phyloP scores from a whole-genome alignment of 495 filamentous ascomycete genomes.

The Daldinia vernicosa region DNA sequence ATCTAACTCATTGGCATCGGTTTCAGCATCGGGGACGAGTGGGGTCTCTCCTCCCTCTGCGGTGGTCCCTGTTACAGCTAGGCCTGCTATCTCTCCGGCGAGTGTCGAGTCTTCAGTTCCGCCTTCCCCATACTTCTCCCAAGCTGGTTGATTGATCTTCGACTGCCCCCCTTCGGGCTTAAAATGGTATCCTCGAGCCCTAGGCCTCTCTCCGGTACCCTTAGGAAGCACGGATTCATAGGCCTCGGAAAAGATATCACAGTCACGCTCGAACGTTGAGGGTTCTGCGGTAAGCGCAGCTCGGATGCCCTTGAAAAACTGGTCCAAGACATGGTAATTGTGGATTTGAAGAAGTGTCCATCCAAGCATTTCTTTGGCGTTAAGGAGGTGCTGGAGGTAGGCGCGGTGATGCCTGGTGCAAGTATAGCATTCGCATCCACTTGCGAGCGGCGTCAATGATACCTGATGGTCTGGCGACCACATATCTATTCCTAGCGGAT shows the following conservation, averaged over 20 bases:
- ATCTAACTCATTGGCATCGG: conserved; percentile 63
- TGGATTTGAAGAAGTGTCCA: conserved; percentile 94
- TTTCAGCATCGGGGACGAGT: conserved; percentile 58
- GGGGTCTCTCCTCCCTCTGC: conserved; percentile 47
- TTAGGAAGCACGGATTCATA: conserved; percentile 77
- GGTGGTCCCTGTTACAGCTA: conserved; percentile 36
- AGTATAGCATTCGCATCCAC: conserved; percentile 79
- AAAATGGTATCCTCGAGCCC: conserved; percentile 86
- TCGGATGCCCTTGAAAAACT: conserved; percentile 78
- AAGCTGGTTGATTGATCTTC: conserved; percentile 74
- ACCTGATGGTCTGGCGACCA: conserved; percentile 67
- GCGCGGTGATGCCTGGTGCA: conserved; percentile 87
- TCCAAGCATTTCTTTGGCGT: conserved; percentile 92
- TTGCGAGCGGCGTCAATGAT: conserved; percentile 65
- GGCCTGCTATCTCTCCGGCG: conserved; percentile 38
- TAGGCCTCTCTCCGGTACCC: conserved; percentile 78
- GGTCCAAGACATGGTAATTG: conserved; percentile 75
- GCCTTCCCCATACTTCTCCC: conserved; percentile 53
- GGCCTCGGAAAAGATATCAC: conserved; percentile 60
- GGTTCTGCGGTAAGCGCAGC: conserved; percentile 56
- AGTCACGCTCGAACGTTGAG: conserved; percentile 70
- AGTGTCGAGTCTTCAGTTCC: conserved; percentile 34
- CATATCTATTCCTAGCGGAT: conserved; percentile 77
- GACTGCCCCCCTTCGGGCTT: conserved; percentile 71
- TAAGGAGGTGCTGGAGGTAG: conserved; percentile 85